Evolutionary conservation across 352 stramenopile species (phyloP).

Genomic region (Thraustochytrium striatum): DNA sequence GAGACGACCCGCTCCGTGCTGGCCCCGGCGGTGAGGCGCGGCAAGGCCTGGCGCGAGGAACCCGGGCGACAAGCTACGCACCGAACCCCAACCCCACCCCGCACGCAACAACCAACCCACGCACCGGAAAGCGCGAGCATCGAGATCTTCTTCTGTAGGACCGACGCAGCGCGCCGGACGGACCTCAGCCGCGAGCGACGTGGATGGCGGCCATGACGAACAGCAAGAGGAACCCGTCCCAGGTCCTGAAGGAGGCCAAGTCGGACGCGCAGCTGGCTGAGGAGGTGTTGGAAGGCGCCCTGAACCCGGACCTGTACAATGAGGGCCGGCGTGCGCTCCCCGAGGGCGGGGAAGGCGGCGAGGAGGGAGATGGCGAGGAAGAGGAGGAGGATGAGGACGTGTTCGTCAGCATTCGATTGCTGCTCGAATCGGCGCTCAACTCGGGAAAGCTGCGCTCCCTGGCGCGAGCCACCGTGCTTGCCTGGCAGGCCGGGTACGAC

Average conservation of each 20-base stretch:
- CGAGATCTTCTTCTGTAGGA: no score
- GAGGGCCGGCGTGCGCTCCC: not conserved
- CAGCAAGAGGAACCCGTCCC: not conserved
- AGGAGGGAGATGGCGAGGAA: conserved; percentile 9
- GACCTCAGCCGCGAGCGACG: no score
- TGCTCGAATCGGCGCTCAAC: not conserved
- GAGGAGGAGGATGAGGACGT: conserved; percentile 29
- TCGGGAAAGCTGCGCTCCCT: conserved; percentile 14
- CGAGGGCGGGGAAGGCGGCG: not conserved
- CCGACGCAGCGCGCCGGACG: no score
- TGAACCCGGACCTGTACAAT: not conserved
- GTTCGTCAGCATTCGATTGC: conserved; percentile 27
- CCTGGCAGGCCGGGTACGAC: conserved; percentile 38
- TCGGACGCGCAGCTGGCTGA: conserved; percentile 22
- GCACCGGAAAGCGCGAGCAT: no score
- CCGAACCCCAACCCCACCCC: no score
- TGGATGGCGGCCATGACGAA: no score
- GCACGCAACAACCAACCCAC: no score
- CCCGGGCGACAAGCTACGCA: no score
- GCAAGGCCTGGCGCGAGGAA: no score
- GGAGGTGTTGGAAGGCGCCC: conserved; percentile 8
- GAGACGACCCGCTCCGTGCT: no score
- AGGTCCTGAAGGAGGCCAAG: not conserved
- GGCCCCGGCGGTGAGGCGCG: no score
- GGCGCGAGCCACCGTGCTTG: conserved; percentile 30